Base-by-base conservation (phyloP, 192 early-diverging fungal species). In the Rhizophagus sp. region DNA sequence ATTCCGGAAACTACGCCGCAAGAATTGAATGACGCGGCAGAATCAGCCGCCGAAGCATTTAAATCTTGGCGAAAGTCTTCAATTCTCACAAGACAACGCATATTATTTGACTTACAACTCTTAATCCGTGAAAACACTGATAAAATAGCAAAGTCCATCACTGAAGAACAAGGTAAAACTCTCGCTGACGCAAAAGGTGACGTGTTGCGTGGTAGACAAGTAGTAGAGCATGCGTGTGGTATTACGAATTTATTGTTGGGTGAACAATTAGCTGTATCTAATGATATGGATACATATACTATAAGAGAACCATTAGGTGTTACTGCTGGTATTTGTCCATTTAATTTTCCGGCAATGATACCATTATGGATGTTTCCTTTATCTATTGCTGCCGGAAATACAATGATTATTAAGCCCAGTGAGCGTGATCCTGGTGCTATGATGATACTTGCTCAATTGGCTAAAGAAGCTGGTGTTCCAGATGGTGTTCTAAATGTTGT, bases 341-440 rank as follows among this genome's bases (percentile, higher is more conserved):
- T 98, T 90, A 98, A 98, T 84, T 98, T 98, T 86, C 97, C 97
- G 5, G 97, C 96, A 52, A 97, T 97, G 96, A 93, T 94, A 63
- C 93, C 92, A 71, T 85, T 96, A 79, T 98, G 97, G 97, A 95
- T 98, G 90, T 96, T 98, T 89, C 97, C 97, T 17, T 86, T 97
- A 24, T 96, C 97, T 70, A 93, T 96, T 83, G 97, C 94, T 62
- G 90, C 90, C 34, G 97, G 97, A 65, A 98, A 98, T 87, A 95
- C 97, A 0, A 91, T 90, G 79, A 61, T 98, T 19, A 88, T 98
- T 64, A 98, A 98, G 87, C 97, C 97, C 34, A 96, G 94, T 12
- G 97, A 98, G 84, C 91, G 93, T 80, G 96, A 96, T 83, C 97
- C 97, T 1, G 95, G 95, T 22, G 97, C 96, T 17, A 92, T 92